These are phyloP conservation scores for Moricandia arvensis DNA, from an alignment of 345 rosid genomes.

Conservation along the genomic window DNA sequence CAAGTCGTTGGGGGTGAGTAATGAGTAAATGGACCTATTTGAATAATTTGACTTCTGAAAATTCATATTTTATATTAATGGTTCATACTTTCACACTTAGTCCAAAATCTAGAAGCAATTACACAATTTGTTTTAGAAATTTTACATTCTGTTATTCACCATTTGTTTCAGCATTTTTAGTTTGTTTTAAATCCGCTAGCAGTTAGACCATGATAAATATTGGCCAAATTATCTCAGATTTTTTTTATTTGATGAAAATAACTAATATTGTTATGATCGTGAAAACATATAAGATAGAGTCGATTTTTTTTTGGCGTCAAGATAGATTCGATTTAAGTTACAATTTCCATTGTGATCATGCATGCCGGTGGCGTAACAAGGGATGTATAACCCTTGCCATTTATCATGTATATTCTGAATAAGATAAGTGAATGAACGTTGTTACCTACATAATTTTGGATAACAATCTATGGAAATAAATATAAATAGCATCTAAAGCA, in stretches of 20 bases:
- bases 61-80: constrained; percentile 4
- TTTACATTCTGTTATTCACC: neutral
- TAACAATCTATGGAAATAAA: neutral
- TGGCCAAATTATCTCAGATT: neutral
- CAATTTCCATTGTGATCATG: neutral
- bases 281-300: neutral
- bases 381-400: neutral
- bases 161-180: neutral
- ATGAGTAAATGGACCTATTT: constrained; percentile 20
- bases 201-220: neutral
- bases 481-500: neutral
- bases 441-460: neutral
- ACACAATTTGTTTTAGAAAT: neutral
- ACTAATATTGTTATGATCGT: neutral
- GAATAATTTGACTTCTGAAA: constrained; percentile 8
- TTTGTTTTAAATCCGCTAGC: neutral
- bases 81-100: constrained; percentile 3
- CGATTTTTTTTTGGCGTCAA: neutral
- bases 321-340: too few species aligned
- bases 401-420: neutral
- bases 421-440: neutral
- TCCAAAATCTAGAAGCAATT: constrained; percentile 25
- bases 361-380: too few species aligned
- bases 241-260: too few species aligned
- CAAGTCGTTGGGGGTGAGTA: constrained; percentile 36